phyloP scores from a whole-genome alignment of 1,139 yeast genomes.

The Candida smagusa region DNA sequence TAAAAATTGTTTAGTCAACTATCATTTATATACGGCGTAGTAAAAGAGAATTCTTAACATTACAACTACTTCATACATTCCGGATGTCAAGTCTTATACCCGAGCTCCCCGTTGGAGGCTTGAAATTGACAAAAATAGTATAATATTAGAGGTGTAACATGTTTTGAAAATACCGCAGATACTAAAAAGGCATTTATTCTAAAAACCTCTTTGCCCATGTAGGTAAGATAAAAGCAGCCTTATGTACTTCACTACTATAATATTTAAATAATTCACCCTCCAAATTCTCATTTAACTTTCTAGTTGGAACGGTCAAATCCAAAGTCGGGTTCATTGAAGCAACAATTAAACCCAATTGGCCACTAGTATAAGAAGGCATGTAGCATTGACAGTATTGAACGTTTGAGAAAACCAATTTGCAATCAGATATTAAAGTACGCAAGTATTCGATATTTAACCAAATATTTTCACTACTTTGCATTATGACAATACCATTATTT shows the following conservation, averaged over 20 bases:
- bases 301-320: constrained; percentile 53
- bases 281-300: constrained; percentile 40
- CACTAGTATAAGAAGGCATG: constrained; percentile 95
- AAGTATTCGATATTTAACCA: constrained; percentile 82
- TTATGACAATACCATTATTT: constrained; percentile 75
- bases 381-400: constrained; percentile 84
- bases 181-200: background rate
- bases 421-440: constrained; percentile 55
- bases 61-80: too few species aligned
- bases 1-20: too few species aligned
- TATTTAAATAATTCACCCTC: constrained; percentile 62
- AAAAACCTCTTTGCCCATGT: constrained; percentile 58
- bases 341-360: constrained; percentile 85
- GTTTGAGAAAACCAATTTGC: constrained; percentile 68
- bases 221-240: constrained; percentile 80
- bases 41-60: too few species aligned
- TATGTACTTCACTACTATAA: constrained; percentile 71
- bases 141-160: too few species aligned
- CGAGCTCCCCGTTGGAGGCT: too few species aligned
- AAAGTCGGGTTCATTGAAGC: constrained; percentile 62
- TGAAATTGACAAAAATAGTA: too few species aligned
- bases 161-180: background rate
- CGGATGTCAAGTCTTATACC: too few species aligned
- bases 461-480: constrained; percentile 89
- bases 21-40: too few species aligned